These are phyloP conservation scores for Tagetes patula DNA, from an alignment of 129 eudicot species.

Conservation along the genomic window DNA sequence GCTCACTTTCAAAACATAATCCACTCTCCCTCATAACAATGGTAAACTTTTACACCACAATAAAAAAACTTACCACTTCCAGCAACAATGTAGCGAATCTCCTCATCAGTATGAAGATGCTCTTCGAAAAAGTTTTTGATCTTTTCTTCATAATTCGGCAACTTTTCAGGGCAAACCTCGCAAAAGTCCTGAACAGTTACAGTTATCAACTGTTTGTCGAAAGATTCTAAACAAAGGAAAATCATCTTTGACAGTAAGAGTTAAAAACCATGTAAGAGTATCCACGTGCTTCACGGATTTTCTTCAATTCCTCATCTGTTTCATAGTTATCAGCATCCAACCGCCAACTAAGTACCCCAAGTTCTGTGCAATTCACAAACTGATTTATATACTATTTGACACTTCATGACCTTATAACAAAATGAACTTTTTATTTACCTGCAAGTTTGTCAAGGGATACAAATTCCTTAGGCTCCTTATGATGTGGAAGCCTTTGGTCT, in stretches of 20 bases:
- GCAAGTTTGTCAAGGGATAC: conserved; percentile 81
- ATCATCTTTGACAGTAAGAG: not conserved
- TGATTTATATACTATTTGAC: not conserved
- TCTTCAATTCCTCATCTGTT: conserved; percentile 88
- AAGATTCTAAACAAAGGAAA: not conserved
- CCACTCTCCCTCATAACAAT: not conserved
- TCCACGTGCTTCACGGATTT: conserved; percentile 89
- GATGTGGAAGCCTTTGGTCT: conserved; percentile 98
- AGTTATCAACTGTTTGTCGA: not conserved
- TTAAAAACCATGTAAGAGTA: conserved; percentile 75
- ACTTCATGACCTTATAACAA: not conserved
- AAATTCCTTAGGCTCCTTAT: conserved; percentile 75
- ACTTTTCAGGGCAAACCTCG: conserved; percentile 95
- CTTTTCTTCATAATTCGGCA: conserved; percentile 86
- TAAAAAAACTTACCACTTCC: conserved; percentile 68
- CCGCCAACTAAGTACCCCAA: conserved; percentile 96
- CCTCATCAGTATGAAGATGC: conserved; percentile 97
- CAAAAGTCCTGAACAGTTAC: conserved; percentile 60
- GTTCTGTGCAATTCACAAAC: conserved; percentile 44
- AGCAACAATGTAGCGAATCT: conserved; percentile 91
- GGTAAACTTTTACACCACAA: conserved; percentile 1
- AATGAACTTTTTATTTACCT: conserved; percentile 35
- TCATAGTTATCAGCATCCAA: conserved; percentile 95
- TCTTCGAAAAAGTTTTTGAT: conserved; percentile 85
- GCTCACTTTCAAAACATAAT: not conserved